Evolutionary conservation across 1,284 basidiomycete species (phyloP).

Genomic region (Trichosporon ovoides): DNA sequence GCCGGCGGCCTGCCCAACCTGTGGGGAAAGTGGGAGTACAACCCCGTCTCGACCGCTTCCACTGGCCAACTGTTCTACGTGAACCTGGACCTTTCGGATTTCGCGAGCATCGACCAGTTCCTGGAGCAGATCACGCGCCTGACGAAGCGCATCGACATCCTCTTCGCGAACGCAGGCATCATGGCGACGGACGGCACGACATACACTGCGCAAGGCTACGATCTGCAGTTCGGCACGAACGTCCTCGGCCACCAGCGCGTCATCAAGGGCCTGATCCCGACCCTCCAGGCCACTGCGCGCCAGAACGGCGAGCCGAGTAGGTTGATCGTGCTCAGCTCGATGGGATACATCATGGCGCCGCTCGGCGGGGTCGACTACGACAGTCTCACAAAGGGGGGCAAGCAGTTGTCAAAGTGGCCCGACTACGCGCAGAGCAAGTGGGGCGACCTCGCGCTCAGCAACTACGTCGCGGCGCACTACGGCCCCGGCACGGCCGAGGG

Average conservation of each 20-base stretch:
- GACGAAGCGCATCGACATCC: slow-evolving; percentile 45
- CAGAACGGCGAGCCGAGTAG: slow-evolving; percentile 44
- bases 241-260: slow-evolving; percentile 54
- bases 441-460: slow-evolving; percentile 42
- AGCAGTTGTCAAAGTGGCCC: slow-evolving; percentile 24
- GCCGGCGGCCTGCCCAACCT: slow-evolving; percentile 34
- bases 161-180: slow-evolving; percentile 57
- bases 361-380: slow-evolving; percentile 31
- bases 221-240: slow-evolving; percentile 61
- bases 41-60: not conserved
- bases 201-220: slow-evolving; percentile 56
- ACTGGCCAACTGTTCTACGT: slow-evolving; percentile 35
- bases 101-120: slow-evolving; percentile 54
- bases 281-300: slow-evolving; percentile 46
- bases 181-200: slow-evolving; percentile 45
- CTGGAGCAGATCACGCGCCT: slow-evolving; percentile 52
- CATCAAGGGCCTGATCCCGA: slow-evolving; percentile 54
- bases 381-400: slow-evolving; percentile 22
- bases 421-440: slow-evolving; percentile 57
- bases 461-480: slow-evolving; percentile 29
- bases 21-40: slow-evolving; percentile 7
- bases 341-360: slow-evolving; percentile 38
- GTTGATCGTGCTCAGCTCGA: slow-evolving; percentile 54
- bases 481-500: not conserved
- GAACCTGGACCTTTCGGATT: slow-evolving; percentile 58